These are phyloP conservation scores for Solanum pinnatisectum DNA, from an alignment of 257 asterid species.

Conservation along the genomic window DNA sequence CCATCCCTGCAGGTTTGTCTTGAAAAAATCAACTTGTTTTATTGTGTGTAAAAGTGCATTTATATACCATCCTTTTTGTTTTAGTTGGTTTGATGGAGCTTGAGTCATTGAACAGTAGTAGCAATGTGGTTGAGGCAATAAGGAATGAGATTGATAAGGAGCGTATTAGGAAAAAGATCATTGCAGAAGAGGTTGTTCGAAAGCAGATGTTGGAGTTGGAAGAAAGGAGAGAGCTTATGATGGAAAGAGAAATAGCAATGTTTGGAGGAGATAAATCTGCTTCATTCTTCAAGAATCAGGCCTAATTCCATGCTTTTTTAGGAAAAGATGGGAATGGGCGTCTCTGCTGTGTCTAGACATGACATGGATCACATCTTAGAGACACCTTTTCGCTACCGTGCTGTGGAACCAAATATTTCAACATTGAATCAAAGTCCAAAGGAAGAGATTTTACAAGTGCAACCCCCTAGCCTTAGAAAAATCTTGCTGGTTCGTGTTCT, in stretches of 20 bases:
- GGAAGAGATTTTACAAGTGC: slow-evolving; percentile 8
- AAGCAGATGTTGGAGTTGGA: slow-evolving; percentile 49
- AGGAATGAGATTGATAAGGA: slow-evolving; percentile 35
- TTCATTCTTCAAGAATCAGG: not conserved
- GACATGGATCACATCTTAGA: not conserved
- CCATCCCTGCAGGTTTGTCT: not conserved
- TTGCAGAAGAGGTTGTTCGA: slow-evolving; percentile 27
- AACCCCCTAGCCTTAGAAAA: not conserved
- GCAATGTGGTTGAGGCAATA: not conserved
- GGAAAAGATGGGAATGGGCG: not conserved
- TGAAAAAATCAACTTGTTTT: not conserved
- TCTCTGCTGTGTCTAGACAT: not conserved
- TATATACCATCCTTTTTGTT: not conserved
- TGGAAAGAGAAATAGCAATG: slow-evolving; percentile 28
- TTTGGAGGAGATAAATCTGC: slow-evolving; percentile 4
- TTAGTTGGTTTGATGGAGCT: not conserved
- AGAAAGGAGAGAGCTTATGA: slow-evolving; percentile 45
- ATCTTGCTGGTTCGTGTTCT: not conserved
- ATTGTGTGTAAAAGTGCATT: not conserved
- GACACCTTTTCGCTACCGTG: not conserved
- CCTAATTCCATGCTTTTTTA: no score
- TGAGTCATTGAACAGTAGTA: not conserved
- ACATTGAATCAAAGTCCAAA: slow-evolving; percentile 1
- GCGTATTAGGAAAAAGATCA: slow-evolving; percentile 39
- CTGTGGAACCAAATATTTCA: slow-evolving; percentile 8